Evolutionary conservation across 129 eudicot species (phyloP), one percentile per base, ranked within the genome.

Genomic region (Chrysanthemum seticuspe): DNA sequence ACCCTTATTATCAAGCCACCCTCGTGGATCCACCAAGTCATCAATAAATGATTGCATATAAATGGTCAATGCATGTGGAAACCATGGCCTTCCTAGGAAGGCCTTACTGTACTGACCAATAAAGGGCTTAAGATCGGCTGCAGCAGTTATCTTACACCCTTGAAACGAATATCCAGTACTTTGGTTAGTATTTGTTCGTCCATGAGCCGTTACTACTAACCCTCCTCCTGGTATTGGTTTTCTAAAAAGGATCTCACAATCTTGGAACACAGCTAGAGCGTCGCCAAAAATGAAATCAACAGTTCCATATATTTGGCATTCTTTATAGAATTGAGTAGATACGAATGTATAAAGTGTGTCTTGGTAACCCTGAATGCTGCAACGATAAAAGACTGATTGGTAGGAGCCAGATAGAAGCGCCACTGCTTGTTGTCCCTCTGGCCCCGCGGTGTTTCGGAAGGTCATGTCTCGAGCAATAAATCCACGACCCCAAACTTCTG

Each of bases 11-110:
- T 80, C 76, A 0, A 54, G 68, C 84, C 80, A 80, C 47, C 84
- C 80, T 70, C n/a, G n/a, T 36, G 77, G 80, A 15, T 80, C 77
- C 23, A 80, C 62, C 56, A 80, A 51, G n/a, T 70, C 62, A 58
- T 70, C 84, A 18, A 80, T 10, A 62, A 70, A 80, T 34, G 31
- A 68, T 25, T 75, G 64, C 77, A 80, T 80, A 61, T 55, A 80
- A 55, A 80, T 58, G 2, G 69, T 57, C 27, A 19, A 19, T 5
- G 68, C 79, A 5, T 29, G 18, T 12, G 64, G 48, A 10, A 6
- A 44, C 80, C 84, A 80, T 13, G 77, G 80, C 48, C 80, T 75
- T 40, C 84, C 84, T 54, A 75, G 14, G n/a, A 69, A 75, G 47
- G 67, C 57, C 23, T 65, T 65, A 0, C 40, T 60, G 68, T 54